These are phyloP conservation scores for Fusarium tuaranense DNA, from an alignment of 2,329 filamentous ascomycete genomes.

Conservation along the genomic window DNA sequence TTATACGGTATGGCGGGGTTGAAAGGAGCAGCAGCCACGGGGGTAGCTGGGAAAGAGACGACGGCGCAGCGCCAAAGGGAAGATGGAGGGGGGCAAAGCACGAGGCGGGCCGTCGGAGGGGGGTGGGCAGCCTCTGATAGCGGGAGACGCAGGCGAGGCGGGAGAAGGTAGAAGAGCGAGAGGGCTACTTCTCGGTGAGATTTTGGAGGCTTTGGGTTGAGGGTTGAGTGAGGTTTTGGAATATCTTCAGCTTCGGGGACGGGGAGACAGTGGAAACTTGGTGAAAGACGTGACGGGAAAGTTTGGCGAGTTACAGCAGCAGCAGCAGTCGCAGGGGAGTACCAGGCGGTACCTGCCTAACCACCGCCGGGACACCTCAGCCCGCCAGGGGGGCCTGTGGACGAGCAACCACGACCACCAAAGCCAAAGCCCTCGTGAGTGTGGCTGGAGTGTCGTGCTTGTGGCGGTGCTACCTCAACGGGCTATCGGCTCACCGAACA, in stretches of 20 bases:
- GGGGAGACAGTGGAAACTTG: constrained; percentile 20
- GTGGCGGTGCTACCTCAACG: constrained; percentile 22
- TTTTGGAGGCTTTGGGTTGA: constrained; percentile 9
- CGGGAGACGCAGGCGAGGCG: constrained; percentile 6
- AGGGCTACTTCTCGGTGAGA: background rate
- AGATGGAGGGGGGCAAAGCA: constrained; percentile 18
- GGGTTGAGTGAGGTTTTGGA: constrained; percentile 14
- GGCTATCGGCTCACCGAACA: background rate
- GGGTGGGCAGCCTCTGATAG: background rate
- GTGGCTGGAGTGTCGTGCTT: constrained; percentile 16
- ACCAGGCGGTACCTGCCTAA: constrained; percentile 33
- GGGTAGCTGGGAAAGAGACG: constrained; percentile 16
- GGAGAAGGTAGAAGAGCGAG: constrained; percentile 5
- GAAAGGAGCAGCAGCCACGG: constrained; percentile 33
- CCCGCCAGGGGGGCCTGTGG: constrained; percentile 7
- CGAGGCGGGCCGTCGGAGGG: constrained; percentile 21
- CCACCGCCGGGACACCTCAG: constrained; percentile 27
- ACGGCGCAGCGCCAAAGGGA: constrained; percentile 28
- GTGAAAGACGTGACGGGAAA: constrained; percentile 37
- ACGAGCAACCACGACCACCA: background rate
- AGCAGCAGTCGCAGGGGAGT: constrained; percentile 19
- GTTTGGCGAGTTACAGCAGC: constrained; percentile 35
- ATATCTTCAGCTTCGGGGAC: constrained; percentile 27
- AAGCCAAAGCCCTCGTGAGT: constrained; percentile 18
- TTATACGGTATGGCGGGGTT: constrained; percentile 42